Evolutionary conservation across 164 flowering plant species (phyloP), one percentile per base, ranked within the genome.

Genomic region (Protea cynaroides): DNA sequence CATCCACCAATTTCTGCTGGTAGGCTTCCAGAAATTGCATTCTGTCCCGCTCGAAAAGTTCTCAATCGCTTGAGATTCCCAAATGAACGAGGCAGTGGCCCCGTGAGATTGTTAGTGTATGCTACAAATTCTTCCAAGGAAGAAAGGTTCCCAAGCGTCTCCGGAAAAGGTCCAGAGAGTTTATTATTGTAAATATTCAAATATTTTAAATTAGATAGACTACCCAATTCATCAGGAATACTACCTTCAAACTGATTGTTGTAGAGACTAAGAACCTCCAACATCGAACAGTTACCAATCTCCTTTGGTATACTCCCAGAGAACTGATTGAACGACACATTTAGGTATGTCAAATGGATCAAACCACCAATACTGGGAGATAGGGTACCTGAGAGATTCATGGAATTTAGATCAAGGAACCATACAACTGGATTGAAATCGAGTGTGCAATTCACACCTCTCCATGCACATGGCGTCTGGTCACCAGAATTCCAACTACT

Each of bases 1-100:
- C 90, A 89, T n/a, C 75, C 72, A 57, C 86, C 72, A 17, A 89
- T 81, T 69, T 83, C 89, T 0, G 74, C 52, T 2, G 89, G 92
- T 43, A 89, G 36, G 47, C 71, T 81, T 58, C 92, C 92, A 25
- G 87, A 81, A 51, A 89, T 75, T 2, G 66, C 72, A 75, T 87
- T 89, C 69, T 80, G 86, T 25, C 96, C 92, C 25, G 83, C 90
- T 50, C 96, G 82, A 66, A 87, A 80, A 1, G 62, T 76, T 36
- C 21, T 70, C 78, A 89, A 64, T 14, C 67, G 80, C 75, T 54
- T 80, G 23, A 89, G 79, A 25, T 81, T 84, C 50, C 92, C 86
- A 47, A 87, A 51, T 4, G 96, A 85, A 49, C 43, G 71, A 50
- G 92, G 96, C 68, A 89, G 25, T 1, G 86, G 63, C 23, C 90